phyloP scores from a whole-genome alignment of 345 rosid species.

The Eucalyptus brandiana region DNA sequence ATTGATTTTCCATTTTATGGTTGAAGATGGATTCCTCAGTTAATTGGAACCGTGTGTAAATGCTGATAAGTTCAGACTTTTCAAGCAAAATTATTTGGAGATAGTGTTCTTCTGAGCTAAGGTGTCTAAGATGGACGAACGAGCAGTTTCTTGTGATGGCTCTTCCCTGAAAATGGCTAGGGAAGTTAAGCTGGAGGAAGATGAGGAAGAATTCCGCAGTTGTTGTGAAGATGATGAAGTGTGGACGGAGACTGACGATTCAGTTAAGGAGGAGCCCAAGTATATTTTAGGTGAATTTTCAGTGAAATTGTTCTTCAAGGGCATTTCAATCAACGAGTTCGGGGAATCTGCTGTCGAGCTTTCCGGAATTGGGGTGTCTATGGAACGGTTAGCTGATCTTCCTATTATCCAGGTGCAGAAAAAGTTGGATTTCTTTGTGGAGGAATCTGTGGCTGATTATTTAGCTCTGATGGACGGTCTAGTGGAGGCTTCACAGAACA shows the following conservation, averaged over 20 bases:
- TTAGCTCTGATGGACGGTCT: constrained; percentile 88
- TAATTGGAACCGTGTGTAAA: not conserved
- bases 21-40: not conserved
- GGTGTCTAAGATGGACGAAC: constrained; percentile 37
- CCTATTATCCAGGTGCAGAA: constrained; percentile 78
- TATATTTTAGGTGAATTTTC: constrained; percentile 45
- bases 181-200: constrained; percentile 43
- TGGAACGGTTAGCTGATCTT: constrained; percentile 43
- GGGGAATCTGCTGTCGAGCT: constrained; percentile 52
- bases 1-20: not conserved
- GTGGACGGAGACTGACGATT: constrained; percentile 69
- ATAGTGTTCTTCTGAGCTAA: not conserved
- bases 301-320: constrained; percentile 82
- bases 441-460: constrained; percentile 75
- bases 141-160: constrained; percentile 9
- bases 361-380: constrained; percentile 83
- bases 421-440: constrained; percentile 76
- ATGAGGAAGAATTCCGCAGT: constrained; percentile 88
- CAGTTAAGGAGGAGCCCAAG: constrained; percentile 22
- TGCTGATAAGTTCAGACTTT: not conserved
- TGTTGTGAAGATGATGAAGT: constrained; percentile 91
- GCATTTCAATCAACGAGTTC: constrained; percentile 41
- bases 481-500: constrained; percentile 48
- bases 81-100: not conserved
- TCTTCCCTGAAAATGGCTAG: constrained; percentile 21